These are phyloP conservation scores for Bonnemaisonia californica DNA, from an alignment of 31 red algal genomes.

Conservation along the genomic window DNA sequence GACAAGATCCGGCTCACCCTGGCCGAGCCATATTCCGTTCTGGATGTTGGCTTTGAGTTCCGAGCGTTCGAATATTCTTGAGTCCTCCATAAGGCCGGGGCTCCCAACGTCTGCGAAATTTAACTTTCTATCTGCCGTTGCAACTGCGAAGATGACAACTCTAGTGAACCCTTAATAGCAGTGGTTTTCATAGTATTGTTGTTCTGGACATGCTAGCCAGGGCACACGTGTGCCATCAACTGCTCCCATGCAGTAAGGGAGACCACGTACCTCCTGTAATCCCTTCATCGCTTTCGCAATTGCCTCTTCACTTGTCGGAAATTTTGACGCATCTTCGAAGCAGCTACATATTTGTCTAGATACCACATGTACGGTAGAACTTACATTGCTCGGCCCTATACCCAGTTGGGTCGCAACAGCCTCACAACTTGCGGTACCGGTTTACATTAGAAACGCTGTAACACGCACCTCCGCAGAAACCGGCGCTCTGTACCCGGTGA, in stretches of 20 bases:
- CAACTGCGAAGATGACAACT: slow-evolving; percentile 33
- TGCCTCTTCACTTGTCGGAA: slow-evolving; percentile 1
- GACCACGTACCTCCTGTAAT: slow-evolving; percentile 1
- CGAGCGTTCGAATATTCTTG: slow-evolving; percentile 16
- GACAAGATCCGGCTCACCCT: too few relatives aligned
- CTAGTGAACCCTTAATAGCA: slow-evolving; percentile 14
- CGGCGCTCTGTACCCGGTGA: background rate
- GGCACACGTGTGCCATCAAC: slow-evolving; percentile 12
- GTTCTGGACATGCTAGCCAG: slow-evolving; percentile 1
- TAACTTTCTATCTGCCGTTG: slow-evolving; percentile 20
- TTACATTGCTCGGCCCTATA: slow-evolving; percentile 29
- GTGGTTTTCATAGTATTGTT: slow-evolving; percentile 7
- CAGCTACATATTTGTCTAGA: background rate
- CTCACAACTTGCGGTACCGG: slow-evolving; percentile 15
- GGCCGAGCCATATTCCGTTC: too few relatives aligned
- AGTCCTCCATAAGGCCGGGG: slow-evolving; percentile 24
- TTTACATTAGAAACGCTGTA: slow-evolving; percentile 19
- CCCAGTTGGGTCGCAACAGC: slow-evolving; percentile 18
- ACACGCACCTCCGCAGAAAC: background rate
- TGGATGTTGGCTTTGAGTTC: too few relatives aligned
- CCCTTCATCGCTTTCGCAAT: slow-evolving; percentile 8
- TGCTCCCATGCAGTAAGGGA: slow-evolving; percentile 34
- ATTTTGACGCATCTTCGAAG: background rate
- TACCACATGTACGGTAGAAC: background rate
- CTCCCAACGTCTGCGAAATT: slow-evolving; percentile 19